These are phyloP conservation scores for Astragalus glycyphyllos DNA, from an alignment of 306 rosid species.

Conservation along the genomic window DNA sequence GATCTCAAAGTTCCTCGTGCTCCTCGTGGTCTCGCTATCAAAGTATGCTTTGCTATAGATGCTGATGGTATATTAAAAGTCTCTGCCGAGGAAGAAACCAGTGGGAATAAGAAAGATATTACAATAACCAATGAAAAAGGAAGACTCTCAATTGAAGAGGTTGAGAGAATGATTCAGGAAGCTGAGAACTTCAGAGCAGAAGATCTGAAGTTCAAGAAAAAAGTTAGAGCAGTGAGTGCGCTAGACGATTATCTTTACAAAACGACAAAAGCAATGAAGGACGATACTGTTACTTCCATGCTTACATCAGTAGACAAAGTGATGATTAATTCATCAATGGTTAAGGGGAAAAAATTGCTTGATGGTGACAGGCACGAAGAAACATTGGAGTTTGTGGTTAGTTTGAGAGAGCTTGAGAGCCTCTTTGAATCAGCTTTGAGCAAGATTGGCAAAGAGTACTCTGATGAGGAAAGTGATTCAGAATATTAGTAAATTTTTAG, in stretches of 20 bases:
- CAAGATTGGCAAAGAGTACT: background rate
- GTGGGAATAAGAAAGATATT: conserved; percentile 42
- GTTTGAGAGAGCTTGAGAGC: conserved; percentile 45
- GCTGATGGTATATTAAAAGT: conserved; percentile 54
- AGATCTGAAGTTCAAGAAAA: conserved; percentile 48
- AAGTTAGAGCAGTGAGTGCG: conserved; percentile 40
- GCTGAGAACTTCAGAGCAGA: conserved; percentile 49
- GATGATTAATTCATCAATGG: background rate
- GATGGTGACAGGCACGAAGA: conserved; percentile 37
- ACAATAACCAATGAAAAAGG: conserved; percentile 48
- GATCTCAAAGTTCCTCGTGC: conserved; percentile 42
- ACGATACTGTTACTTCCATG: background rate
- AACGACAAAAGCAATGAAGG: conserved; percentile 27
- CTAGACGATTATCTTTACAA: conserved; percentile 47
- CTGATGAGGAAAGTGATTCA: background rate
- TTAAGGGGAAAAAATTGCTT: background rate
- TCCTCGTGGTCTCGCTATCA: conserved; percentile 45
- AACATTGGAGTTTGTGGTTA: conserved; percentile 44
- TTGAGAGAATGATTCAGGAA: conserved; percentile 48
- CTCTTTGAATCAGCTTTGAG: conserved; percentile 49
- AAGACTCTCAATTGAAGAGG: conserved; percentile 45
- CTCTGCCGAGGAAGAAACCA: conserved; percentile 48
- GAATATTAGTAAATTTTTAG: background rate
- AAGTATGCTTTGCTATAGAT: conserved; percentile 52
- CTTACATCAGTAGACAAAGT: background rate